Percentiles rank a stretch among this genome's conserved stretches.
These are phyloP conservation scores for Trichoderma asperellum DNA, from an alignment of 2,329 filamentous ascomycete species.

Conservation along the genomic window DNA sequence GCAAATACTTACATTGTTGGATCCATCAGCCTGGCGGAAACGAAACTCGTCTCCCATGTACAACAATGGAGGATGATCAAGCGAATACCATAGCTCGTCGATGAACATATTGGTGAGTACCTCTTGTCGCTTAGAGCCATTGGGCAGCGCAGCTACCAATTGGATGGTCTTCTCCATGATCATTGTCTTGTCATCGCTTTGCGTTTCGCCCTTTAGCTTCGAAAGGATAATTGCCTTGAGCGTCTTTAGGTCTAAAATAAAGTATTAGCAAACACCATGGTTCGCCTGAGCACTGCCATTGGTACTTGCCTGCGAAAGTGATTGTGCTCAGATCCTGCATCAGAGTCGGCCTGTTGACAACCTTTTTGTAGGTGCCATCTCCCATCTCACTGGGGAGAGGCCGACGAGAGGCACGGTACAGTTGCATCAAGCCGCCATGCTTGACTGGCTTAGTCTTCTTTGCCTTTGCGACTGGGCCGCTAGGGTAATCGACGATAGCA, in stretches of 20 bases:
- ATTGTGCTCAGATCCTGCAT: slow-evolving; percentile 62
- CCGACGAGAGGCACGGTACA: slow-evolving; percentile 55
- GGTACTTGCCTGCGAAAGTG: slow-evolving; percentile 47
- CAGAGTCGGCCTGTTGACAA: slow-evolving; percentile 55
- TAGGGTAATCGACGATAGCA: slow-evolving; percentile 29
- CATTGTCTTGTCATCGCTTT: slow-evolving; percentile 76
- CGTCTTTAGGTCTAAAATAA: slow-evolving; percentile 61
- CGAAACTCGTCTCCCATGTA: slow-evolving; percentile 65
- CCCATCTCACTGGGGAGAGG: slow-evolving; percentile 67
- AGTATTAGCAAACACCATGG: slow-evolving; percentile 30
- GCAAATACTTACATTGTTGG: slow-evolving; percentile 58
- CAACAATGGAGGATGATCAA: slow-evolving; percentile 73
- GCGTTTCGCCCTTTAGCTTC: slow-evolving; percentile 64
- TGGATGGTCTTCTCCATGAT: slow-evolving; percentile 75
- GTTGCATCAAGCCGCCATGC: slow-evolving; percentile 38
- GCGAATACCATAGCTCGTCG: slow-evolving; percentile 68
- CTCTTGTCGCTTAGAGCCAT: slow-evolving; percentile 62
- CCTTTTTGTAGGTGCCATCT: slow-evolving; percentile 60
- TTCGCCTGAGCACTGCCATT: neutral
- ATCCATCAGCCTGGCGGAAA: slow-evolving; percentile 72
- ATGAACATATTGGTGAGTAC: slow-evolving; percentile 70
- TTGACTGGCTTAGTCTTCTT: slow-evolving; percentile 28
- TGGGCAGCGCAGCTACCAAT: slow-evolving; percentile 67
- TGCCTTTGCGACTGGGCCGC: slow-evolving; percentile 22
- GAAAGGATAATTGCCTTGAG: slow-evolving; percentile 62